Percentiles rank a stretch among this genome's conserved stretches.
Conservation (phyloP, 495 filamentous ascomycete genomes). For the Bathelium albidoporum region DNA sequence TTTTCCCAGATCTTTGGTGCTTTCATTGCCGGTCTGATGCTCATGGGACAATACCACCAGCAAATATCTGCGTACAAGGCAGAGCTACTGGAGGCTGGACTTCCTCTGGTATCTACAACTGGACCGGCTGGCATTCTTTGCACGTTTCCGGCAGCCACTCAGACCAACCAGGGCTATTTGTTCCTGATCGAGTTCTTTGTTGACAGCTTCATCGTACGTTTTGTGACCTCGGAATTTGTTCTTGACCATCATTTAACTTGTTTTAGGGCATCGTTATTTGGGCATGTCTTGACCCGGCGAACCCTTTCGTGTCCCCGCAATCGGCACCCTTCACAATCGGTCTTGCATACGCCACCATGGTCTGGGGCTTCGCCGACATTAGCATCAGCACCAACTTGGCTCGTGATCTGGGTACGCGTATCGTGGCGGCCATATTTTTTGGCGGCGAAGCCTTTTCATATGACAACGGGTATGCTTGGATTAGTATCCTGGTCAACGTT, state of each 20-base stretch:
- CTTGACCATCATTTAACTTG: background rate
- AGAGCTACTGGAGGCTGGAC: constrained; percentile 22
- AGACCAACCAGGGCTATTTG: constrained; percentile 40
- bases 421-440: constrained; percentile 46
- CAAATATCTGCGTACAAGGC: constrained; percentile 35
- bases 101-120: constrained; percentile 34
- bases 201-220: constrained; percentile 38
- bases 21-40: constrained; percentile 40
- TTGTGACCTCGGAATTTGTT: background rate
- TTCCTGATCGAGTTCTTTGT: constrained; percentile 47
- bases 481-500: constrained; percentile 41
- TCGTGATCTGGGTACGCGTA: constrained; percentile 42
- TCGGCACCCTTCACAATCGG: constrained; percentile 41
- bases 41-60: constrained; percentile 42
- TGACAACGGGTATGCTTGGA: constrained; percentile 36
- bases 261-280: constrained; percentile 41
- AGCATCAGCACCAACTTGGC: constrained; percentile 44
- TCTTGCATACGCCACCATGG: constrained; percentile 33
- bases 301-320: constrained; percentile 40
- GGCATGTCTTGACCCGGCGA: constrained; percentile 44
- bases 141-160: constrained; percentile 34
- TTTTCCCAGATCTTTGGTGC: constrained; percentile 43
- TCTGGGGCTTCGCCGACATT: constrained; percentile 21
- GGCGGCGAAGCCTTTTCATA: constrained; percentile 39
- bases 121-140: constrained; percentile 40